These are phyloP conservation scores for Trifolium dubium DNA, from an alignment of 306 rosid species.

Conservation along the genomic window DNA sequence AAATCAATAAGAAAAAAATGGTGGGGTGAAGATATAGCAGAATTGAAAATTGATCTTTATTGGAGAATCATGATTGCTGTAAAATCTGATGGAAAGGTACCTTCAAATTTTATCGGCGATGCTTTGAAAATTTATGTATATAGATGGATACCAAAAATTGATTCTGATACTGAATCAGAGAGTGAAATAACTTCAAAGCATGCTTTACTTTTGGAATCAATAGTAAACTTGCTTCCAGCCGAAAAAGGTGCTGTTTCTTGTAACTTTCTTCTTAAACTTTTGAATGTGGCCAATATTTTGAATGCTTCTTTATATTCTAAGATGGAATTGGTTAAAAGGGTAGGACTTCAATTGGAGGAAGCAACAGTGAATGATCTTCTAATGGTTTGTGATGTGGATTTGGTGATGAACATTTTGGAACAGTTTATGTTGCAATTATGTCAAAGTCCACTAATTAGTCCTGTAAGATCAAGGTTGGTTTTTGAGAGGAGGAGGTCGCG, in stretches of 20 bases:
- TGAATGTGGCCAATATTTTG: conserved; percentile 82
- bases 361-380: conserved; percentile 72
- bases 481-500: conserved; percentile 85
- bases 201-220: conserved; percentile 75
- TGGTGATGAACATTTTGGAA: conserved; percentile 73
- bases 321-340: conserved; percentile 76
- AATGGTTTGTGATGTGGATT: conserved; percentile 73
- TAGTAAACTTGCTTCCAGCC: conserved; percentile 82
- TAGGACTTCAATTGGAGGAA: conserved; percentile 84
- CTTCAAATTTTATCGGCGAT: conserved; percentile 75
- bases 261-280: conserved; percentile 75
- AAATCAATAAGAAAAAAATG: conserved; percentile 65
- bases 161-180: conserved; percentile 58
- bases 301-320: conserved; percentile 79
- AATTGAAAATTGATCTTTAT: conserved; percentile 81
- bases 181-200: conserved; percentile 66
- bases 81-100: conserved; percentile 74
- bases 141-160: conserved; percentile 70
- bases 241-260: conserved; percentile 86
- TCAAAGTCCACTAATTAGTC: conserved; percentile 89
- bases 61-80: conserved; percentile 92
- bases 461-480: conserved; percentile 69
- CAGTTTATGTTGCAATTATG: conserved; percentile 67
- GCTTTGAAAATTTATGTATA: conserved; percentile 82
- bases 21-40: conserved; percentile 98